Evolutionary conservation across 2,329 filamentous ascomycete genomes (phyloP), one percentile per base, ranked within the genome.

Genomic region (Cryphonectria nitschkei): DNA sequence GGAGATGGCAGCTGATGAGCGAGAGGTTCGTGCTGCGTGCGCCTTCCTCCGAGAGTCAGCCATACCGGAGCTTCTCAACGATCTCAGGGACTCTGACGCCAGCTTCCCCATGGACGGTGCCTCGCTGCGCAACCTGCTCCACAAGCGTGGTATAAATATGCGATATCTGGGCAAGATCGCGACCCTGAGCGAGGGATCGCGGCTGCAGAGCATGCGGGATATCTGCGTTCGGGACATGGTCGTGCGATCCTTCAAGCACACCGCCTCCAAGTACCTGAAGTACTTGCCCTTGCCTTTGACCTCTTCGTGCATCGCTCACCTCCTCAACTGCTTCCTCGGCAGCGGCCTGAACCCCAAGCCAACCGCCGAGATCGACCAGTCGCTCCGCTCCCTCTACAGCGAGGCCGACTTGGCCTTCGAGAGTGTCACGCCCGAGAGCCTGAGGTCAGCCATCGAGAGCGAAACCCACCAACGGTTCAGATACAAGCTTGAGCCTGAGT

Each of bases 41-140:
- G 85, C 89, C 68, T 94, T 92, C 80, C 86, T 99, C 65, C 89
- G 89, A 11, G 86, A 90, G 11, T 90, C 92, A 72, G 89, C 94
- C 68, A 92, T 99, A 74, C 94, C 95, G n/a, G 89, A 92, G 69
- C 86, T 99, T 70, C 83, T 98, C 70, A 90, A 92, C 73, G 95
- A 99, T 77, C 88, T 99, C 71, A 92, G 92, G 78, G 93, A 97
- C 75, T 95, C 94, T 8, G 95, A 99, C 75, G 92, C 97, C 75
- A 96, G 95, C 77, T 98, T 98, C 84, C 96, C 96, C 16, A 98
- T 98, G 94, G 97, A 99, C 77, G 96, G 96, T n/a, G 89, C 93
- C 77, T 98, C 95, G 29, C 86, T 99, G 71, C 93, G 92, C 76
- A 90, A 91, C 74, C 88, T 98, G 67, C 86, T 99, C 78, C 96